Percentiles rank a stretch among this genome's conserved stretches.
Conservation (phyloP, 495 filamentous ascomycete genomes). For the Friedmanniomyces simplex region DNA sequence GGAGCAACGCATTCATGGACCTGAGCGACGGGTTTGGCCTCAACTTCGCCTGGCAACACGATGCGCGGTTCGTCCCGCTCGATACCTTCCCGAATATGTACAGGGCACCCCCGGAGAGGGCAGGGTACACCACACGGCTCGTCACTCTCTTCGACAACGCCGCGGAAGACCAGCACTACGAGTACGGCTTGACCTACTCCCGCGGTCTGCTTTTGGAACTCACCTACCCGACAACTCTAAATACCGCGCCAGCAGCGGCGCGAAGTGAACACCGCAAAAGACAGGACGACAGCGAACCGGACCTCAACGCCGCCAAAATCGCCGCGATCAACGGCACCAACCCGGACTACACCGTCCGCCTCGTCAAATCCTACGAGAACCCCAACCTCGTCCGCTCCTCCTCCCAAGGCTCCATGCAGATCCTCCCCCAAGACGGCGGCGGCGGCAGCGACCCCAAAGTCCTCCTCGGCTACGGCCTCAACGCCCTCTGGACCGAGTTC, state of each 20-base stretch:
- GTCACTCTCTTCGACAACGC: slow-evolving; percentile 26
- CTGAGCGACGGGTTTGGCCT: slow-evolving; percentile 7
- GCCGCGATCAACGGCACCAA: slow-evolving; percentile 15
- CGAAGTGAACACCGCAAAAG: neutral
- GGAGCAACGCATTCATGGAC: slow-evolving; percentile 16
- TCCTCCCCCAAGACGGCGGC: slow-evolving; percentile 14
- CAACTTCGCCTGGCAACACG: slow-evolving; percentile 24
- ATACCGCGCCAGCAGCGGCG: neutral
- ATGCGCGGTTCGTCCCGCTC: slow-evolving; percentile 15
- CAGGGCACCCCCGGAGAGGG: neutral
- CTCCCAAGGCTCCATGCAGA: slow-evolving; percentile 25
- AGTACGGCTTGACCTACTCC: slow-evolving; percentile 1
- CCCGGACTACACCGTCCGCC: slow-evolving; percentile 13
- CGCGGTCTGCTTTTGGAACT: slow-evolving; percentile 13
- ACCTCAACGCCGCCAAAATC: too few species aligned
- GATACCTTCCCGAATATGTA: slow-evolving; percentile 7
- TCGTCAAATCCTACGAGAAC: slow-evolving; percentile 17
- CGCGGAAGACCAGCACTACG: slow-evolving; percentile 2
- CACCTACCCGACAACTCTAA: neutral
- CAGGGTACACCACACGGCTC: slow-evolving; percentile 11
- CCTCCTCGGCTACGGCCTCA: slow-evolving; percentile 22
- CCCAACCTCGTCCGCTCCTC: slow-evolving; percentile 15
- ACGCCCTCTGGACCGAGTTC: slow-evolving; percentile 22
- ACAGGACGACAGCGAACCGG: neutral
- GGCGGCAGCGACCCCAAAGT: slow-evolving; percentile 14